phyloP scores from a whole-genome alignment of 495 filamentous ascomycete genomes.

The Parathielavia hyrcaniae region DNA sequence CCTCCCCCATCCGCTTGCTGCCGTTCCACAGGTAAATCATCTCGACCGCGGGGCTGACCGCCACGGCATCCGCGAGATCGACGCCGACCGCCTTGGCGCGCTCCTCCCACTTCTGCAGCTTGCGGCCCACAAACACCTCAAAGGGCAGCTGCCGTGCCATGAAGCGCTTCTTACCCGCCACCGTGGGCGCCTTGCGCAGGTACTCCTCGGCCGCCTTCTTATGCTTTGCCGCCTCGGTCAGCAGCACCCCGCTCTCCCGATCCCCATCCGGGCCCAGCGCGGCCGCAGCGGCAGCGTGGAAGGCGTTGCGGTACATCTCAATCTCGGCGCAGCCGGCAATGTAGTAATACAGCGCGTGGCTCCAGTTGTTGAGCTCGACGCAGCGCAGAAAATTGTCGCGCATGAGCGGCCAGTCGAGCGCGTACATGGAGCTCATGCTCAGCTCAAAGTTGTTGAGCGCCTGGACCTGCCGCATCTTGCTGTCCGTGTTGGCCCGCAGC shows the following conservation, averaged over 20 bases:
- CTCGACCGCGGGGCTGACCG: slow-evolving; percentile 77
- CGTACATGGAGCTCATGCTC: slow-evolving; percentile 70
- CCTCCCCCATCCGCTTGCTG: slow-evolving; percentile 63
- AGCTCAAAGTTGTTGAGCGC: slow-evolving; percentile 79
- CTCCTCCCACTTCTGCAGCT: slow-evolving; percentile 84
- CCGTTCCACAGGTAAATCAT: slow-evolving; percentile 97
- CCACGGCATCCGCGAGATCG: slow-evolving; percentile 72
- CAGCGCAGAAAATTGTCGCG: slow-evolving; percentile 71
- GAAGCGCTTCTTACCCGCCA: slow-evolving; percentile 80
- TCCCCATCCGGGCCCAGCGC: slow-evolving; percentile 46
- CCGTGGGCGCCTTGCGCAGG: slow-evolving; percentile 62
- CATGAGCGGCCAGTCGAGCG: slow-evolving; percentile 65
- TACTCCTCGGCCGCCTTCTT: slow-evolving; percentile 62
- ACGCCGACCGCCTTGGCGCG: slow-evolving; percentile 62
- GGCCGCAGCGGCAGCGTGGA: slow-evolving; percentile 48
- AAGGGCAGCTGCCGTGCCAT: slow-evolving; percentile 87
- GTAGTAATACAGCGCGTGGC: slow-evolving; percentile 83
- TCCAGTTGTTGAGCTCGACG: slow-evolving; percentile 84
- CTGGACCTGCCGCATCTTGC: slow-evolving; percentile 77
- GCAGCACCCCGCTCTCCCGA: slow-evolving; percentile 4
- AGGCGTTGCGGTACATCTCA: slow-evolving; percentile 65
- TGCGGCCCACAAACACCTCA: slow-evolving; percentile 79
- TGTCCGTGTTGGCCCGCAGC: slow-evolving; percentile 51
- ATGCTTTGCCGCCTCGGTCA: slow-evolving; percentile 34
- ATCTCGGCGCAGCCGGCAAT: slow-evolving; percentile 72